Conservation (phyloP, 208 protist species). For the Trypanosoma cruzi region DNA sequence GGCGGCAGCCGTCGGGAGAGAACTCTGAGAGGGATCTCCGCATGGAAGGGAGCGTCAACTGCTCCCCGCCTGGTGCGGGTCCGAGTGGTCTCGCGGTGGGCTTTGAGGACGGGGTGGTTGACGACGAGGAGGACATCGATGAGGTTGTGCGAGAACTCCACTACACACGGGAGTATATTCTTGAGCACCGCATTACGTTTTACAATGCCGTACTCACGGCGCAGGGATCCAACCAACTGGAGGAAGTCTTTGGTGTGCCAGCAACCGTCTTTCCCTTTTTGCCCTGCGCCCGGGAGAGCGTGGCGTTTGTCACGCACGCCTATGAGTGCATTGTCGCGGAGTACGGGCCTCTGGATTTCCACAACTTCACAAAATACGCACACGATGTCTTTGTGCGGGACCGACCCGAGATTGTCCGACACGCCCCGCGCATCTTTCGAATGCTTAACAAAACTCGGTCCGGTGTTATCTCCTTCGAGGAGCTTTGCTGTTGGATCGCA, state of each 20-base stretch:
- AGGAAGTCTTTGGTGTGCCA: conserved; percentile 85
- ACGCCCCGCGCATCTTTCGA: conserved; percentile 81
- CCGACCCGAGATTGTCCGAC: conserved; percentile 61
- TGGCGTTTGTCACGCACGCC: conserved; percentile 62
- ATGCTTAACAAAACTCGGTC: conserved; percentile 73
- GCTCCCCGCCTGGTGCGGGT: not conserved
- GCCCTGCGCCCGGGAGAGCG: conserved; percentile 70
- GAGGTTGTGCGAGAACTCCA: conserved; percentile 70
- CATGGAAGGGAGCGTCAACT: not conserved
- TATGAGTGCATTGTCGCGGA: conserved; percentile 53
- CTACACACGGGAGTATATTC: conserved; percentile 72
- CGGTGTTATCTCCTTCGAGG: conserved; percentile 83
- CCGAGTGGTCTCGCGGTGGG: not conserved
- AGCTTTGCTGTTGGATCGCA: conserved; percentile 86
- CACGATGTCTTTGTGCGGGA: conserved; percentile 70
- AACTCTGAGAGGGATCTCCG: no score
- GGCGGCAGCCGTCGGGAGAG: no score
- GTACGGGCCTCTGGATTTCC: conserved; percentile 65
- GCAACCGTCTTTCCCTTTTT: conserved; percentile 88
- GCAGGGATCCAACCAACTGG: conserved; percentile 70
- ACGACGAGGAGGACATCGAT: conserved; percentile 16
- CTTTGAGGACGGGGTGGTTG: conserved; percentile 3
- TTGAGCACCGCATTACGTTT: conserved; percentile 71
- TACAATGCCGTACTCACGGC: conserved; percentile 72
- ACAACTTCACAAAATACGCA: conserved; percentile 62